Base-by-base conservation (phyloP, 768 basidiomycete genomes). In the Myochromella boudieri region DNA sequence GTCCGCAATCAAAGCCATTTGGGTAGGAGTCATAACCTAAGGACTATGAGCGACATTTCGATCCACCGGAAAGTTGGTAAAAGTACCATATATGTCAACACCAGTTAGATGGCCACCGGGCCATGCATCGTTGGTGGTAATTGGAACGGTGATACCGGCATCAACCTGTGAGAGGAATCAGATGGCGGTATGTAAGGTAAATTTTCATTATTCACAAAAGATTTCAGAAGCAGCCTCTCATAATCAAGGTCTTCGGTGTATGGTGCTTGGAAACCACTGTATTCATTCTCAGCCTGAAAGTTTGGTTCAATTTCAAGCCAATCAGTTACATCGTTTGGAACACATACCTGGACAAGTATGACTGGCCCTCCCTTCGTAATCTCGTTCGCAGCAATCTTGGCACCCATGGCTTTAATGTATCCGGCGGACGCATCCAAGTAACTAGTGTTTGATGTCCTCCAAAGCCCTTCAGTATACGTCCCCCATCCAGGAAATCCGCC, bases 361-460 rank as follows among this genome's bases (percentile, higher is more conserved):
- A 81, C 68, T 10, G 82, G 81, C 0, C 82, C 82, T 8, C 80
- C 82, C 14, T 78, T 74, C 10, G 78, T 77, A 46, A 83, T 76
- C 56, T 84, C 72, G 57, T 82, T 80, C 38, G 64, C 64, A 3
- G 78, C 76, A 24, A 81, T 64, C 32, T 71, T 61, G 3, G 63
- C 49, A 7, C 74, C 71, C 3, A 83, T 63, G n/a, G 69, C 63
- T 21, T 72, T 68, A 49, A 81, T 70, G 42, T 84, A 74, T 31
- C 67, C 70, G 28, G 65, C 54, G 68, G 78, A 82, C 0, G 81
- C 80, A 25, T 72, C 65, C 22, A 72, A 47, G 46, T 70, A 73
- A 3, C 71, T 65, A 8, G 65, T 43, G 42, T 74, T 75, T 4
- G 61, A 62, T 0, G 72, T 73, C 48, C 72, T 63, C 71, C 71